A percentile compares a stretch with the other conserved stretches of the same genome.
These are phyloP conservation scores for Dictyostelium capitatum DNA, from an alignment of 78 protist genomes.

Conservation along the genomic window DNA sequence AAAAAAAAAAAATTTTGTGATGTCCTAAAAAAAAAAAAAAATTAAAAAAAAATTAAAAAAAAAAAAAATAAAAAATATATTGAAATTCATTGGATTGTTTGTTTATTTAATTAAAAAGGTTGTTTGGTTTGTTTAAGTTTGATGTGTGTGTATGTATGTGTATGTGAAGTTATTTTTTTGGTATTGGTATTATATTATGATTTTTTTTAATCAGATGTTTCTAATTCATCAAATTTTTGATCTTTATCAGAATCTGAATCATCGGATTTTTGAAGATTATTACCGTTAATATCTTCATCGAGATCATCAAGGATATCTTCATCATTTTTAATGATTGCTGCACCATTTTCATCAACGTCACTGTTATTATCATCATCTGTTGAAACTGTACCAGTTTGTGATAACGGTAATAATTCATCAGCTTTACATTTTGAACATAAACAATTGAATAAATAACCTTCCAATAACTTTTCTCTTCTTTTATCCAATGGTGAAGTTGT, in stretches of 20 bases:
- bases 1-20: neutral
- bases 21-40: neutral
- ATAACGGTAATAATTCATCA: conserved; percentile 16
- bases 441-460: conserved; percentile 72
- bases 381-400: neutral
- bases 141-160: too few relatives aligned
- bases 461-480: conserved; percentile 51
- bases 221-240: neutral
- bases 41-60: neutral
- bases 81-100: neutral
- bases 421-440: conserved; percentile 44
- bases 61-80: neutral
- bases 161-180: too few relatives aligned
- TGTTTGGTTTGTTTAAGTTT: too few relatives aligned
- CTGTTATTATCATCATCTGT: neutral
- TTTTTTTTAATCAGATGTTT: neutral
- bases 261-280: neutral
- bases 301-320: neutral
- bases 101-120: neutral
- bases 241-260: neutral
- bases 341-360: neutral
- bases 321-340: neutral
- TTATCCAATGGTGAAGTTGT: conserved; percentile 3
- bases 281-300: neutral
- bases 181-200: too few relatives aligned